phyloP scores from a whole-genome alignment of 257 asterid species.

The Solanum clarkiae region DNA sequence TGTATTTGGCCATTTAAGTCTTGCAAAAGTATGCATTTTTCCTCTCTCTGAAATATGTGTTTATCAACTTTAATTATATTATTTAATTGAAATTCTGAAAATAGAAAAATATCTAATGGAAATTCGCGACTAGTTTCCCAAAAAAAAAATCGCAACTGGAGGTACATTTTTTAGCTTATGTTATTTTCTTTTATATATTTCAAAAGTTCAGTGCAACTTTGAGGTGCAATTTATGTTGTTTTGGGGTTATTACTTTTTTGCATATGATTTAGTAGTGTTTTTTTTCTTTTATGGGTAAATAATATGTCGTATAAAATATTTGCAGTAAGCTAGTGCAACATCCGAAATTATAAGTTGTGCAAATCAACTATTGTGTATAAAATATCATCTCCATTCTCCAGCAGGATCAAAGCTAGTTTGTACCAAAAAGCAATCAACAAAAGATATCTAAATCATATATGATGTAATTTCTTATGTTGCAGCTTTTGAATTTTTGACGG shows the following conservation, averaged over 20 bases:
- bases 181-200: not conserved
- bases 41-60: not conserved
- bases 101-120: not conserved
- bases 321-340: not conserved
- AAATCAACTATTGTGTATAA: not conserved
- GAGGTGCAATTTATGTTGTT: not conserved
- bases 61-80: not conserved
- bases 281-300: not conserved
- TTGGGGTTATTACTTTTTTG: too few relatives aligned
- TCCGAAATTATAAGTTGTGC: not conserved
- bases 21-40: not conserved
- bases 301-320: not conserved
- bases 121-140: not conserved
- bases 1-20: not conserved
- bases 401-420: not conserved
- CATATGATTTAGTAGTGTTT: not conserved
- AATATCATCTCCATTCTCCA: not conserved
- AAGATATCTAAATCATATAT: not conserved
- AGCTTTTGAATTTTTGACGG: not conserved
- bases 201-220: not conserved
- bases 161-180: not conserved
- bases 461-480: not conserved
- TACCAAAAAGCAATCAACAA: not conserved
- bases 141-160: not conserved
- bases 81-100: not conserved